These are phyloP conservation scores for Ceratocystis huliohia DNA, from an alignment of 2,329 filamentous ascomycete species.

Conservation along the genomic window DNA sequence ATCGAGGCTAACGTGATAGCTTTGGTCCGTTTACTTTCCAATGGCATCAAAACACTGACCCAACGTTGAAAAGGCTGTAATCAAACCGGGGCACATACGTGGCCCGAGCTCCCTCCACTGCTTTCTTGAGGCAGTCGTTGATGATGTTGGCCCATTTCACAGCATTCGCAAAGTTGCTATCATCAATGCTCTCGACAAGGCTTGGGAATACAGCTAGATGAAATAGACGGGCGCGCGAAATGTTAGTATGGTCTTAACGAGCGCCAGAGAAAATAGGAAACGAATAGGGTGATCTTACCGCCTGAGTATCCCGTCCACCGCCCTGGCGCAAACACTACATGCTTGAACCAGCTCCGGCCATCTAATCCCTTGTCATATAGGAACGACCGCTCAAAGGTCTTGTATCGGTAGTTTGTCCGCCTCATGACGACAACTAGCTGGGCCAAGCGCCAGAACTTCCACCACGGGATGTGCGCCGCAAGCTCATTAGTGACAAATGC, in stretches of 20 bases:
- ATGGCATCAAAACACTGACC: too few species aligned
- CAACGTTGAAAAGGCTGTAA: neutral
- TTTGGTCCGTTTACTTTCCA: too few species aligned
- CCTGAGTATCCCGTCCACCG: conserved; percentile 86
- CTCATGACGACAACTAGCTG: conserved; percentile 51
- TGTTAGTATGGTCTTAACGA: conserved; percentile 18
- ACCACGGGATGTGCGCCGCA: conserved; percentile 56
- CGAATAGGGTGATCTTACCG: conserved; percentile 34
- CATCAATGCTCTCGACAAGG: conserved; percentile 49
- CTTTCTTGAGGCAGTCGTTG: conserved; percentile 36
- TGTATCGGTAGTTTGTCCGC: conserved; percentile 66
- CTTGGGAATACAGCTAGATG: conserved; percentile 47
- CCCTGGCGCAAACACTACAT: conserved; percentile 84
- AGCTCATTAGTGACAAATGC: conserved; percentile 33
- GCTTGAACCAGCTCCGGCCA: conserved; percentile 78
- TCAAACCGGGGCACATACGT: neutral
- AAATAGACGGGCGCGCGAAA: conserved; percentile 4
- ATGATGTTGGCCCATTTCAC: conserved; percentile 49
- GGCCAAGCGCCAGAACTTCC: conserved; percentile 58
- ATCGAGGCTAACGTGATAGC: too few species aligned
- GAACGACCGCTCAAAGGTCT: conserved; percentile 70
- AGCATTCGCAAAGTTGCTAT: conserved; percentile 44
- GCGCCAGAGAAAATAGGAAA: conserved; percentile 4
- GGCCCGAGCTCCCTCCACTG: conserved; percentile 23
- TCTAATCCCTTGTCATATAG: conserved; percentile 65